Evolutionary conservation across 768 basidiomycete genomes (phyloP).

Genomic region (Botryobasidium botryosum): DNA sequence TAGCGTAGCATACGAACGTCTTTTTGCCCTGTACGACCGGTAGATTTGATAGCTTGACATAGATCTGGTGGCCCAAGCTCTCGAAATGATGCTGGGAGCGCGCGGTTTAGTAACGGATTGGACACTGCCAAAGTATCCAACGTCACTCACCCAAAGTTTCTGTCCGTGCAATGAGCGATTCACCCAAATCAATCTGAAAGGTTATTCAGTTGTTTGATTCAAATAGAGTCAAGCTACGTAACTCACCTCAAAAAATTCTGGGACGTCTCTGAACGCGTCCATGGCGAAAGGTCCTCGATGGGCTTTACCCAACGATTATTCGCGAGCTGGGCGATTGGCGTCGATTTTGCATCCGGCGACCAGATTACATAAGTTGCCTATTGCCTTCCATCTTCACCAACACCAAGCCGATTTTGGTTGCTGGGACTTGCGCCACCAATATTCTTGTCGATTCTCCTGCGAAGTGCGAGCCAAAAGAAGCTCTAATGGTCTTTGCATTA

Average conservation of each 20-base stretch:
- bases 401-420: too few relatives aligned
- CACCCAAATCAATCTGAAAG: conserved; percentile 88
- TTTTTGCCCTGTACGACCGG: conserved; percentile 63
- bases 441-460: too few relatives aligned
- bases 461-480: too few relatives aligned
- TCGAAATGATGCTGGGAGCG: conserved; percentile 64
- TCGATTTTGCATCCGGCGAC: too few relatives aligned
- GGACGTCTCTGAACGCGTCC: conserved; percentile 52
- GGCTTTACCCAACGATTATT: too few relatives aligned
- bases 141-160: conserved; percentile 66
- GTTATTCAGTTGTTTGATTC: too few relatives aligned
- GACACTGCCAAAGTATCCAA: conserved; percentile 5
- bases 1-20: conserved; percentile 41
- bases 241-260: conserved; percentile 87
- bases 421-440: too few relatives aligned
- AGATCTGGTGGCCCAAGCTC: conserved; percentile 96
- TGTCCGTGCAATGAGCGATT: conserved; percentile 75
- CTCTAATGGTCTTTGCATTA: too few relatives aligned
- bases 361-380: too few relatives aligned
- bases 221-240: conserved; percentile 5
- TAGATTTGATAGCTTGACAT: conserved; percentile 88
- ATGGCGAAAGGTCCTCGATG: too few relatives aligned
- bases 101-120: conserved; percentile 12
- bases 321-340: too few relatives aligned
- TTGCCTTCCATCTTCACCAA: too few relatives aligned